phyloP scores from a whole-genome alignment of 2,329 filamentous ascomycete genomes.

The Colletotrichum sp. region DNA sequence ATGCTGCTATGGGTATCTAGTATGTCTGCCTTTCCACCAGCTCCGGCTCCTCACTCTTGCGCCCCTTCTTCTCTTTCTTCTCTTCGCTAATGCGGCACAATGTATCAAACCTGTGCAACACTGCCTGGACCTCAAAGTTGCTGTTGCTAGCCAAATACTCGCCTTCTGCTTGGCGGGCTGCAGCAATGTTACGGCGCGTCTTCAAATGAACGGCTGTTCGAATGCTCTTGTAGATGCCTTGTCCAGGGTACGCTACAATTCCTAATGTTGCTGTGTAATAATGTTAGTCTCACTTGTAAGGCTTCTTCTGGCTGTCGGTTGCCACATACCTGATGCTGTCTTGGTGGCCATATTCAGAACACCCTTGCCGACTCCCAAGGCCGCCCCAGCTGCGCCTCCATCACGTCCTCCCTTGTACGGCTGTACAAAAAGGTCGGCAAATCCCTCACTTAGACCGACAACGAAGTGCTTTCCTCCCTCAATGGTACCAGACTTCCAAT shows the following conservation, averaged over 20 bases:
- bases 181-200: background rate
- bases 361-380: conserved; percentile 48
- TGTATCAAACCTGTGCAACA: background rate
- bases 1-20: background rate
- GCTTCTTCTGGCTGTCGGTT: accelerated
- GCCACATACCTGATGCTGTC: conserved; percentile 20
- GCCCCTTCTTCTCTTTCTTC: background rate
- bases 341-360: conserved; percentile 31
- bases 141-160: conserved; percentile 8
- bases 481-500: conserved; percentile 47
- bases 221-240: conserved; percentile 24
- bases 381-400: conserved; percentile 42
- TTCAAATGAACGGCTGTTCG: conserved; percentile 18
- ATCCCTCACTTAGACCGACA: conserved; percentile 47
- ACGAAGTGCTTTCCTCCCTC: conserved; percentile 49
- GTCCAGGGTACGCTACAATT: conserved; percentile 24
- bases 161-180: conserved; percentile 2
- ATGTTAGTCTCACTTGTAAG: background rate
- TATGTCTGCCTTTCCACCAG: background rate
- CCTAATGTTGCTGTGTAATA: conserved; percentile 18
- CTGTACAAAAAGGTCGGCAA: conserved; percentile 47
- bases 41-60: background rate
- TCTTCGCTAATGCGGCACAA: background rate
- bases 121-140: background rate
- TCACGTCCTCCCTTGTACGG: conserved; percentile 45